Evolutionary conservation across 2,329 filamentous ascomycete species (phyloP).

Genomic region (Tricladium varicosporioides): DNA sequence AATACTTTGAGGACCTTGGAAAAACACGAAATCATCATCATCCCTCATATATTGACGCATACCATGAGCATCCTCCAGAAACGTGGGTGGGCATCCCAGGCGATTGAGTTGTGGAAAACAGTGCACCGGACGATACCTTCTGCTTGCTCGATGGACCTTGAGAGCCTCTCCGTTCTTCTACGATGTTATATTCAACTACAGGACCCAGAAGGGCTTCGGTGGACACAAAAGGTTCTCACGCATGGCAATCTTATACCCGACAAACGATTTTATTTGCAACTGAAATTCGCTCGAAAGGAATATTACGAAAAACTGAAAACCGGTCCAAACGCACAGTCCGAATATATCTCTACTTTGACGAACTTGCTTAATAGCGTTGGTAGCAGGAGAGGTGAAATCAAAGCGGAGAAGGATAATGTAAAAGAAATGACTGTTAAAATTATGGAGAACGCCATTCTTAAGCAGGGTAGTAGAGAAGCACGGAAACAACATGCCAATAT

Average conservation of each 20-base stretch:
- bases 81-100: conserved; percentile 16
- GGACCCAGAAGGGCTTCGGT: conserved; percentile 26
- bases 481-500: background rate
- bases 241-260: conserved; percentile 25
- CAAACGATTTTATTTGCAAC: conserved; percentile 12
- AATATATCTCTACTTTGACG: conserved; percentile 15
- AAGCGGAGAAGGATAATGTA: conserved; percentile 11
- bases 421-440: conserved; percentile 24
- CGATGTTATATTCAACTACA: conserved; percentile 26
- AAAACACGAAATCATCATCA: conserved; percentile 20
- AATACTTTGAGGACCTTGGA: conserved; percentile 10
- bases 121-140: conserved; percentile 19
- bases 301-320: conserved; percentile 4
- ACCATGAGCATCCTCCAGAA: conserved; percentile 26
- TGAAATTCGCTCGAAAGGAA: conserved; percentile 22
- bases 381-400: conserved; percentile 12
- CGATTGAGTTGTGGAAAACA: conserved; percentile 30
- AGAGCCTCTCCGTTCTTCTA: conserved; percentile 29
- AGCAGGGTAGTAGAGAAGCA: conserved; percentile 1
- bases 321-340: background rate
- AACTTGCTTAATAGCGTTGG: conserved; percentile 12
- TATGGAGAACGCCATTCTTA: conserved; percentile 25
- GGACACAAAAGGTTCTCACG: conserved; percentile 24
- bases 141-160: conserved; percentile 18
- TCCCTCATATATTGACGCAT: conserved; percentile 26